Evolutionary conservation across 805 yeast species (phyloP), one percentile per base, ranked within the genome.

Genomic region (Dipodascus geniculatus): DNA sequence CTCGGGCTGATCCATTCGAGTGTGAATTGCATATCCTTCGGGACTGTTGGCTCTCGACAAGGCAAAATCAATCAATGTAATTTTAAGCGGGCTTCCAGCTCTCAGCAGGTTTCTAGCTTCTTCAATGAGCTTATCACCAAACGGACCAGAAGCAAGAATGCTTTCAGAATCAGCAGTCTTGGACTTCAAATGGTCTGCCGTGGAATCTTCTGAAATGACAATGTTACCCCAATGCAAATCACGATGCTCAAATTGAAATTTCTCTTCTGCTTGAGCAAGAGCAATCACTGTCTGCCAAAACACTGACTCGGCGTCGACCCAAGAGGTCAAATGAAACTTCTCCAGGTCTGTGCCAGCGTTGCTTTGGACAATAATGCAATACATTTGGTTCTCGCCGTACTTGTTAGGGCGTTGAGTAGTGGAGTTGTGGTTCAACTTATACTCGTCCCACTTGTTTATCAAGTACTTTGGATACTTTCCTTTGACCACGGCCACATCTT

Each of bases 161-260:
- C n/a, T 11, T 28, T 23, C 55, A 49, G 24, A 22, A 9, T 20
- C 23, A 62, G 54, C 50, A 51, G 52, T 53, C 17, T 54, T 56
- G 44, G 54, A 53, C 17, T 51, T 48, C 6, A 59, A 54, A 16
- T 54, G 51, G 23, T 57, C 50, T 2, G 56, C 23, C 49, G 51
- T 20, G 23, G 47, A 50, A 2, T 52, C n/a, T 11, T 24, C 48
- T 17, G 57, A 51, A 17, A 84, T 68, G 16, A 82, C 68, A 52
- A 84, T 70, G 61, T 84, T 84, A 11, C 83, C 82, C 75, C 84
- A 74, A 57, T 81, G 84, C 55, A 85, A 65, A 64, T 84, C 87
- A 49, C 91, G 72, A 61, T 85, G 91, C 65, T 84, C 90, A 65
- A 83, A 83, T 56, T 75, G 71, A 55, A 70, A 68, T 38, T 68